Conservation (phyloP, 805 yeast species). For the Monosporozyma aerobia region DNA sequence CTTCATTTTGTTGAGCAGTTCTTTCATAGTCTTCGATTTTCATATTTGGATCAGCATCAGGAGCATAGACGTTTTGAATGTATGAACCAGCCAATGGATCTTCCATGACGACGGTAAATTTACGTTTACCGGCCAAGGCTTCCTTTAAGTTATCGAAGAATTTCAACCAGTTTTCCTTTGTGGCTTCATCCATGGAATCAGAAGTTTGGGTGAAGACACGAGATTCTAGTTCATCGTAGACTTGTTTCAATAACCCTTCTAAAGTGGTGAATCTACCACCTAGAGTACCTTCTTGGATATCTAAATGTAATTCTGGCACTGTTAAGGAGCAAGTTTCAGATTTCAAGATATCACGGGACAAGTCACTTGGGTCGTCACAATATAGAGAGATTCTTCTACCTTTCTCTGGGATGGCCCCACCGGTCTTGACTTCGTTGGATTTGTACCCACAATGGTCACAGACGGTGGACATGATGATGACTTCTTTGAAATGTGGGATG, state of each 20-base stretch:
- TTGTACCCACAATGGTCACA: conserved; percentile 92
- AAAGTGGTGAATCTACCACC: conserved; percentile 98
- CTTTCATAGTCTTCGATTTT: conserved; percentile 81
- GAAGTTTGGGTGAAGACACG: conserved; percentile 80
- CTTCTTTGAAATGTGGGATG: conserved; percentile 97
- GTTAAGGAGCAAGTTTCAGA: conserved; percentile 84
- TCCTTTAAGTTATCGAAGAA: conserved; percentile 67
- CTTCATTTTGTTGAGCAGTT: conserved; percentile 82
- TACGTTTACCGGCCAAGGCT: conserved; percentile 72
- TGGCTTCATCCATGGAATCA: conserved; percentile 78
- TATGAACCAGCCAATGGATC: conserved; percentile 95
- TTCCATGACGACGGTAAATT: conserved; percentile 79
- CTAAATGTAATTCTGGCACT: conserved; percentile 83
- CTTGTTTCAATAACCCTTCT: conserved; percentile 87
- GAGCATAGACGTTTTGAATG: conserved; percentile 97
- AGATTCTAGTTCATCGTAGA: conserved; percentile 75
- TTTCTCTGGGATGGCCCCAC: conserved; percentile 86
- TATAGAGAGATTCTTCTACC: conserved; percentile 67
- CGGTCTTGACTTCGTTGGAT: conserved; percentile 96
- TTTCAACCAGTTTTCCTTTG: conserved; percentile 71
- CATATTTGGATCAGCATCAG: conserved; percentile 97
- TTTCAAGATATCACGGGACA: conserved; percentile 88
- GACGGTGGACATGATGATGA: conserved; percentile 87
- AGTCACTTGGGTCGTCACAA: conserved; percentile 76
- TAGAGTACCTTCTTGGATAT: conserved; percentile 88